Evolutionary conservation across 352 stramenopile species (phyloP).

Genomic region (Globisporangium echinulatum): DNA sequence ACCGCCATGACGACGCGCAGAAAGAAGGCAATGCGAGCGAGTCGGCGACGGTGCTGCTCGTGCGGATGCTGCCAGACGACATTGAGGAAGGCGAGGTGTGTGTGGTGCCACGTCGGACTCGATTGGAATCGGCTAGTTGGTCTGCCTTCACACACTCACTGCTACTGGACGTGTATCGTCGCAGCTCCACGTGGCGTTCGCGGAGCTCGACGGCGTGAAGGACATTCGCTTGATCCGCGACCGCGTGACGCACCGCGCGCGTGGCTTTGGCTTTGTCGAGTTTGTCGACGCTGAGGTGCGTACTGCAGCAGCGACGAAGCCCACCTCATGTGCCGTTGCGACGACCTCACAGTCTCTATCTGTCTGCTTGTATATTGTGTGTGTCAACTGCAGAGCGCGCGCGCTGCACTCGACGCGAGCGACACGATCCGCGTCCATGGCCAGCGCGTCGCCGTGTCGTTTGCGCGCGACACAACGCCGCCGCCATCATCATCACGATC

Average conservation of each 20-base stretch:
- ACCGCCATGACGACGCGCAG: background rate
- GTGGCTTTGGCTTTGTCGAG: slow-evolving; percentile 78
- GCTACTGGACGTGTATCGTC: background rate
- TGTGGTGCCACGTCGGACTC: background rate
- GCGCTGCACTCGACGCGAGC: slow-evolving; percentile 23
- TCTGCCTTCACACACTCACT: background rate
- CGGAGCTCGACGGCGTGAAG: slow-evolving; percentile 48
- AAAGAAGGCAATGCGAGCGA: slow-evolving; percentile 10
- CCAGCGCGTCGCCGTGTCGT: slow-evolving; percentile 45
- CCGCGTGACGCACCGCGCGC: slow-evolving; percentile 49
- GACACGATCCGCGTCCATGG: slow-evolving; percentile 30
- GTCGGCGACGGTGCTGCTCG: slow-evolving; percentile 57
- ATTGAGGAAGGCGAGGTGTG: slow-evolving; percentile 73
- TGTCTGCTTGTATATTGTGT: background rate
- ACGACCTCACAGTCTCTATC: background rate
- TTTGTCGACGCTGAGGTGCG: slow-evolving; percentile 62
- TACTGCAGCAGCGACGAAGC: background rate
- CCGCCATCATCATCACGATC: too few species aligned
- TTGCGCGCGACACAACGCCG: slow-evolving; percentile 30
- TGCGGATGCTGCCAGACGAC: slow-evolving; percentile 63
- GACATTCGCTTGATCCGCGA: slow-evolving; percentile 76
- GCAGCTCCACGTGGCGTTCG: slow-evolving; percentile 75
- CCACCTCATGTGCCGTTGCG: background rate
- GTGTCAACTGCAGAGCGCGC: slow-evolving; percentile 13
- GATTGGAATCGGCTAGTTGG: background rate